Evolutionary conservation across 2,329 filamentous ascomycete genomes (phyloP).

Genomic region (Graphium sp.): DNA sequence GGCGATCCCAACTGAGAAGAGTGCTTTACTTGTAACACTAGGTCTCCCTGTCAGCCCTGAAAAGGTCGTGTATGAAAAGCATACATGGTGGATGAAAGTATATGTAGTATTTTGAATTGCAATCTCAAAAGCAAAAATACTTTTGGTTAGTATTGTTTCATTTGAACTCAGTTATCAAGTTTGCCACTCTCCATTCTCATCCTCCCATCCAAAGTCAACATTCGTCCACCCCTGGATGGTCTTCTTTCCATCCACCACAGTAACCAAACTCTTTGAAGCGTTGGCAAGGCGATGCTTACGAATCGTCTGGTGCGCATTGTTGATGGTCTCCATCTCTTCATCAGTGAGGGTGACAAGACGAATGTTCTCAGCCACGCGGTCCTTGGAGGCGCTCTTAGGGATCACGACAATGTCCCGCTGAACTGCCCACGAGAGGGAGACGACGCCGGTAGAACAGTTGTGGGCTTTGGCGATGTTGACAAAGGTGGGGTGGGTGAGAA

Average conservation of each 20-base stretch:
- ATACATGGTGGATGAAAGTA: too few species aligned
- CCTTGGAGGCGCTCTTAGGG: constrained; percentile 9
- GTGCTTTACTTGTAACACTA: too few species aligned
- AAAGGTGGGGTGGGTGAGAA: constrained; percentile 10
- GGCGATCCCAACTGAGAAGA: too few species aligned
- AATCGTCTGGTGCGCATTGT: constrained; percentile 10
- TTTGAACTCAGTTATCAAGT: constrained; percentile 2
- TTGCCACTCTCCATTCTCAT: constrained; percentile 12
- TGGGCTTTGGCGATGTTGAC: constrained; percentile 10
- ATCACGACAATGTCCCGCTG: constrained; percentile 11
- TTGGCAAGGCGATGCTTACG: constrained; percentile 8
- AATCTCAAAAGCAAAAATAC: too few species aligned
- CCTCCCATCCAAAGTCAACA: constrained; percentile 12
- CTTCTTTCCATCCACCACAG: constrained; percentile 9
- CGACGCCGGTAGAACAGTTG: constrained; percentile 9
- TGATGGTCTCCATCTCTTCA: constrained; percentile 11
- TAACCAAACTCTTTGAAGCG: constrained; percentile 5
- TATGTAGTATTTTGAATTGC: too few species aligned
- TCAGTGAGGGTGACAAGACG: constrained; percentile 10
- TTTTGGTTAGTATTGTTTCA: too few species aligned
- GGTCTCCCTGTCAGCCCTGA: too few species aligned
- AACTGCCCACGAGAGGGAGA: constrained; percentile 11
- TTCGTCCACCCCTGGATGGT: constrained; percentile 10
- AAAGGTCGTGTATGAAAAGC: too few species aligned
- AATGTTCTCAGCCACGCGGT: constrained; percentile 11